phyloP scores from a whole-genome alignment of 2,329 filamentous ascomycete species.

The Emmonsia crescens region DNA sequence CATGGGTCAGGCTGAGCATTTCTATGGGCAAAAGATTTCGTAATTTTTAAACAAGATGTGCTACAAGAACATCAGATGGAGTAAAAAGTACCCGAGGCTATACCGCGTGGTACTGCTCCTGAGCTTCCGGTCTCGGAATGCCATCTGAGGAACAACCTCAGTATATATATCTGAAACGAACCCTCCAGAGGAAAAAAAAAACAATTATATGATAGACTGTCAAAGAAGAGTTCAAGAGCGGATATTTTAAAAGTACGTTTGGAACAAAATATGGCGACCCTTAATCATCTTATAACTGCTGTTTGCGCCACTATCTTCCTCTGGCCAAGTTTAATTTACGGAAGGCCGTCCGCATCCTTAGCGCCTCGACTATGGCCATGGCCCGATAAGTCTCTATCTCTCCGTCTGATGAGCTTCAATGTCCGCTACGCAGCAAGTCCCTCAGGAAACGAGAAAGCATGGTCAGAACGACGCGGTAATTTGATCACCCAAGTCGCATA shows the following conservation, averaged over 20 bases:
- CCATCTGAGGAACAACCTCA: neutral
- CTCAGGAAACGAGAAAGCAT: slow-evolving; percentile 41
- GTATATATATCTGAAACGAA: neutral
- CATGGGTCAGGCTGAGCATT: neutral
- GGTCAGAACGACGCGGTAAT: slow-evolving; percentile 37
- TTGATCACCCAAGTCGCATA: slow-evolving; percentile 39
- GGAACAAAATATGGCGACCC: neutral
- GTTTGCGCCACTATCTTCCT: neutral
- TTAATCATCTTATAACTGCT: neutral
- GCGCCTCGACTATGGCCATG: neutral
- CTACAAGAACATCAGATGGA: neutral
- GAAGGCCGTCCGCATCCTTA: neutral
- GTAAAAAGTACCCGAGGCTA: neutral
- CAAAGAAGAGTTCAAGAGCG: neutral
- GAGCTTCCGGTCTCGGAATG: neutral
- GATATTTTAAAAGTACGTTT: neutral
- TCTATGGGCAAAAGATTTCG: neutral
- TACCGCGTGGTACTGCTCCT: neutral
- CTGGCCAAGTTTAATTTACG: neutral
- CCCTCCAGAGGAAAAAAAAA: neutral
- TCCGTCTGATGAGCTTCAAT: slow-evolving; percentile 41
- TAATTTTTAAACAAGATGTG: neutral
- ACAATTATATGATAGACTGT: neutral
- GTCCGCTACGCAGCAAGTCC: slow-evolving; percentile 46
- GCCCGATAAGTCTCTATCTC: neutral